Evolutionary conservation across 768 basidiomycete genomes (phyloP).

Genomic region (Boletus barrowsii): DNA sequence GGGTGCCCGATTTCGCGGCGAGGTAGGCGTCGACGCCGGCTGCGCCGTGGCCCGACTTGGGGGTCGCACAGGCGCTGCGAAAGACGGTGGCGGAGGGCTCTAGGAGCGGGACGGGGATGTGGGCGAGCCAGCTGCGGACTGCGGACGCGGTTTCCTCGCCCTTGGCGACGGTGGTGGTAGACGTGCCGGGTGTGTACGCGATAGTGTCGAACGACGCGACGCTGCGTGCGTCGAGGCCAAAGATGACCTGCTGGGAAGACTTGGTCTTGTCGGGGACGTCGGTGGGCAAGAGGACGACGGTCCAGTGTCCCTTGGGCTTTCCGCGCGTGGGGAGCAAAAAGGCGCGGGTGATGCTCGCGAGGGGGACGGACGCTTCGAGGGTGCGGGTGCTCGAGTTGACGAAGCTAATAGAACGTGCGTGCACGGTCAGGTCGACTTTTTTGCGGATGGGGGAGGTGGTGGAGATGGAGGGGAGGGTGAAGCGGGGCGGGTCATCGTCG

Average conservation of each 20-base stretch:
- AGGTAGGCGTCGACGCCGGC: slow-evolving; percentile 70
- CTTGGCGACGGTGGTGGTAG: slow-evolving; percentile 40
- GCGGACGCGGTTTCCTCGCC: slow-evolving; percentile 49
- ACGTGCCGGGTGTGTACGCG: slow-evolving; percentile 28
- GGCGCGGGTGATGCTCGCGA: slow-evolving; percentile 50
- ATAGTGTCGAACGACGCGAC: slow-evolving; percentile 46
- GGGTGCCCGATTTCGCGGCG: slow-evolving; percentile 64
- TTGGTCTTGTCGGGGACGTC: slow-evolving; percentile 50
- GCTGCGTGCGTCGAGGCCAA: slow-evolving; percentile 63
- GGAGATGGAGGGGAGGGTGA: slow-evolving; percentile 63
- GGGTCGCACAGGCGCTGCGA: slow-evolving; percentile 47
- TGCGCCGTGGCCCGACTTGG: slow-evolving; percentile 38
- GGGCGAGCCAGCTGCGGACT: slow-evolving; percentile 51
- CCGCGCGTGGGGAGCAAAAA: slow-evolving; percentile 76
- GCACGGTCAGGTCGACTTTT: slow-evolving; percentile 65
- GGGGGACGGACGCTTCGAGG: slow-evolving; percentile 49
- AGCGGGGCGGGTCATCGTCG: slow-evolving; percentile 43
- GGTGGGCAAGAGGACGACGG: slow-evolving; percentile 57
- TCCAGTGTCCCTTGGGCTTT: slow-evolving; percentile 71
- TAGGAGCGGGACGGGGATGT: slow-evolving; percentile 42
- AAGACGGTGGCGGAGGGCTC: slow-evolving; percentile 53
- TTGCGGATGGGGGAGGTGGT: slow-evolving; percentile 73
- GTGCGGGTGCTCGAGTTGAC: slow-evolving; percentile 47
- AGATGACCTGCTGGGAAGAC: slow-evolving; percentile 57
- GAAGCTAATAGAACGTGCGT: slow-evolving; percentile 49